These are phyloP conservation scores for Cymbopogon flexuosus DNA, from an alignment of 202 grass and related monocot genomes.

Conservation along the genomic window DNA sequence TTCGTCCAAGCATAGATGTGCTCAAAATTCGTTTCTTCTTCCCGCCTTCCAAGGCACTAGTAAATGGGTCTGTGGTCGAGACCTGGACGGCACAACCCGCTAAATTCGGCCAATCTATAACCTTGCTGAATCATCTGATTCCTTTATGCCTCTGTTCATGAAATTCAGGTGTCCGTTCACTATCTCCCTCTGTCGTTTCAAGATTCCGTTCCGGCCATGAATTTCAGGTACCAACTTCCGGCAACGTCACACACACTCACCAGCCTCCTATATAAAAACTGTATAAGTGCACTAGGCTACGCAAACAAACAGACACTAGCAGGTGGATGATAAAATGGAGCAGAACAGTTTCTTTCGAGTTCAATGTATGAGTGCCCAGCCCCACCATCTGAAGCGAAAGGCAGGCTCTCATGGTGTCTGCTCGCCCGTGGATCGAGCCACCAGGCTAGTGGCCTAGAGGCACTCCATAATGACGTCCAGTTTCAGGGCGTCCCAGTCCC, in stretches of 20 bases:
- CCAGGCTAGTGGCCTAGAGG: conserved; percentile 17
- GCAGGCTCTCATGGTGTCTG: conserved; percentile 38
- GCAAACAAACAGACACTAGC: conserved; percentile 8
- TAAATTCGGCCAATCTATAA: conserved; percentile 8
- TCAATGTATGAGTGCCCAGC: background rate
- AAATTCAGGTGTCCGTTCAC: background rate
- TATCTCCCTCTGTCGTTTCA: background rate
- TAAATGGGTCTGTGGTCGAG: conserved; percentile 23
- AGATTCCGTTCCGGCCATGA: background rate
- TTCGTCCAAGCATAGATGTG: conserved; percentile 13
- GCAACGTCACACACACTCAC: conserved; percentile 33
- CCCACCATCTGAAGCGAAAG: conserved; percentile 41
- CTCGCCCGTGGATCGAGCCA: background rate
- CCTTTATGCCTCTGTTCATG: conserved; percentile 4
- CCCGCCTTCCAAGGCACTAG: conserved; percentile 11
- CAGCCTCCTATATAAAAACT: background rate
- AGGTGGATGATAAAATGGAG: conserved; percentile 5
- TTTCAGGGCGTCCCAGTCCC: background rate
- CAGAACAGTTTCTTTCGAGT: background rate
- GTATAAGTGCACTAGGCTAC: background rate
- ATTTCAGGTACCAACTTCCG: conserved; percentile 30
- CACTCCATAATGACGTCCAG: conserved; percentile 29
- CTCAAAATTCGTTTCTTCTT: conserved; percentile 29
- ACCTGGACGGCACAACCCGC: conserved; percentile 27
- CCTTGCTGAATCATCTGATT: conserved; percentile 20